Percentiles rank a stretch among this genome's conserved stretches.
Conservation (phyloP, 1,284 basidiomycete genomes). For the Tetrapyrgos nigripes region DNA sequence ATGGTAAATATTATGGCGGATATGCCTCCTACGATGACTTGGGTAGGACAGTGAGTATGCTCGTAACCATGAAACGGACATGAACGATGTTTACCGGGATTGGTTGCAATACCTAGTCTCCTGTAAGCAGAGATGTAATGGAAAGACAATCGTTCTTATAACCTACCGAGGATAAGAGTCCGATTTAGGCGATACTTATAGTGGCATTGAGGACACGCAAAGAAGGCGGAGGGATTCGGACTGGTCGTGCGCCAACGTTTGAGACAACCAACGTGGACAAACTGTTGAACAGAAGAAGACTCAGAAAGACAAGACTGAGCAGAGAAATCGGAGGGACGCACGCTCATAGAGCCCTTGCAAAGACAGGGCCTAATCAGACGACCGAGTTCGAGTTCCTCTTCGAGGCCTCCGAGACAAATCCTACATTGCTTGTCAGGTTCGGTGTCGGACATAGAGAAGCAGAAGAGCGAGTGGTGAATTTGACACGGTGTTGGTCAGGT, state of each 20-base stretch:
- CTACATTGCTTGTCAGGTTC: constrained; percentile 67
- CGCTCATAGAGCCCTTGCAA: constrained; percentile 80
- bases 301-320: constrained; percentile 6
- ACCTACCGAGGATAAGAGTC: constrained; percentile 65
- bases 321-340: constrained; percentile 42
- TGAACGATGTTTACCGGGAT: constrained; percentile 57
- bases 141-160: no score
- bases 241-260: constrained; percentile 74
- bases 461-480: no score
- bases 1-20: constrained; percentile 70
- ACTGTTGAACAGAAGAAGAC: constrained; percentile 48
- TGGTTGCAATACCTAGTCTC: constrained; percentile 78
- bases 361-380: constrained; percentile 79
- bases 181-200: constrained; percentile 78
- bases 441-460: constrained; percentile 11
- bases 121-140: no score
- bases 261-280: constrained; percentile 79
- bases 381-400: constrained; percentile 63
- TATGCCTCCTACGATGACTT: constrained; percentile 71
- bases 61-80: neutral
- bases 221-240: constrained; percentile 65
- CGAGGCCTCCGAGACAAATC: constrained; percentile 73
- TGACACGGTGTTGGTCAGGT: no score
- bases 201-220: constrained; percentile 76
- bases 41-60: constrained; percentile 10